phyloP scores from a whole-genome alignment of 208 protist genomes.

The Trypanosoma vivax region DNA sequence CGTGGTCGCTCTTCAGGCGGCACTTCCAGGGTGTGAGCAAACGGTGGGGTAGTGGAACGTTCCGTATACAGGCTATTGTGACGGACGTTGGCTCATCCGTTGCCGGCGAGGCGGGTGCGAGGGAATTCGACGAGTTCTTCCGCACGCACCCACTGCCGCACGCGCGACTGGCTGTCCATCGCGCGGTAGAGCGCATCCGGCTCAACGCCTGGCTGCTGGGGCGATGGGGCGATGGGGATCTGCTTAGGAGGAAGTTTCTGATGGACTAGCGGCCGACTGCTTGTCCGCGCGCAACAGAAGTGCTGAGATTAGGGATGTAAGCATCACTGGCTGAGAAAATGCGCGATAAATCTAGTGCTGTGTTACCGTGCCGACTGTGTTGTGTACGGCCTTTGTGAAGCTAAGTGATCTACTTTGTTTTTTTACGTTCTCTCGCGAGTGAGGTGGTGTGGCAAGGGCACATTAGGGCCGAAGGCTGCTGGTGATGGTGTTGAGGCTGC shows the following conservation, averaged over 20 bases:
- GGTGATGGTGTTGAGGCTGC: slow-evolving; percentile 9
- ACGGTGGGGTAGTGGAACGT: slow-evolving; percentile 85
- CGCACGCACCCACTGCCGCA: slow-evolving; percentile 61
- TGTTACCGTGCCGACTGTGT: no score
- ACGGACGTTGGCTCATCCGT: slow-evolving; percentile 48
- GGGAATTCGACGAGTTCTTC: slow-evolving; percentile 69
- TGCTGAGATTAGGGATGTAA: no score
- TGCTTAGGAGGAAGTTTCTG: no score
- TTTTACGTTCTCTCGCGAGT: no score
- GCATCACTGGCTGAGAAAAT: no score
- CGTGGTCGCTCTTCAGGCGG: slow-evolving; percentile 71
- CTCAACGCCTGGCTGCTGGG: slow-evolving; percentile 51
- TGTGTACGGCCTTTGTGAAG: no score
- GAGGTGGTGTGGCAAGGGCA: neutral
- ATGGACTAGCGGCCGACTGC: no score
- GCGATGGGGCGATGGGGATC: slow-evolving; percentile 37
- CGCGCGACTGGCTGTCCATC: slow-evolving; percentile 59
- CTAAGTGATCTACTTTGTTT: no score
- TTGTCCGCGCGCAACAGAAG: no score
- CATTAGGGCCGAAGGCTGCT: neutral
- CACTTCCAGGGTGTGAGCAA: slow-evolving; percentile 63
- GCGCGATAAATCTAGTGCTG: no score
- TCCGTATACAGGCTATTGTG: slow-evolving; percentile 85
- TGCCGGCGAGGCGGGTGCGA: slow-evolving; percentile 34
- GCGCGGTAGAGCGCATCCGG: slow-evolving; percentile 57